These are phyloP conservation scores for Musa beccarii DNA, from an alignment of 176 grass and related monocot genomes.

Conservation along the genomic window DNA sequence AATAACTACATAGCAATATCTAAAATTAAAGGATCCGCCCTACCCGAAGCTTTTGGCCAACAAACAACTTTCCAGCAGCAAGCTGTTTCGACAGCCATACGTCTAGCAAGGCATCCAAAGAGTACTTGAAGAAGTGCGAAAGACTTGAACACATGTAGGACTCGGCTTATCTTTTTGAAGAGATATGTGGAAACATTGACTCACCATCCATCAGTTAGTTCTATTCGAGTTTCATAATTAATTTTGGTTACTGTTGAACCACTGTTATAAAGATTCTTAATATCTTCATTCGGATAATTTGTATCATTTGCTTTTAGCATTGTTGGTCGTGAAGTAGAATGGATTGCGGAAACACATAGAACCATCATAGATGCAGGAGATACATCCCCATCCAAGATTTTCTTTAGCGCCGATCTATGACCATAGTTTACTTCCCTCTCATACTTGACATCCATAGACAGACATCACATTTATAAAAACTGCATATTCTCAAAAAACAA, in stretches of 20 bases:
- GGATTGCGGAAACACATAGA: conserved; percentile 81
- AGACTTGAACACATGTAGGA: background rate
- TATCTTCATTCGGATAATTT: conserved; percentile 22
- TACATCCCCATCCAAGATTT: conserved; percentile 82
- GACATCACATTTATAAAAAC: conserved; percentile 20
- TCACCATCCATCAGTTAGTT: conserved; percentile 92
- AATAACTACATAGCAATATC: background rate
- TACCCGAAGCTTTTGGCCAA: conserved; percentile 98
- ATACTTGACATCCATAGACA: conserved; percentile 44
- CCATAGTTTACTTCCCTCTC: conserved; percentile 86
- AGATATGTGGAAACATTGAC: conserved; percentile 16
- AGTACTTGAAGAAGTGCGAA: conserved; percentile 46
- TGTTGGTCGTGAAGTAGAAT: conserved; percentile 36
- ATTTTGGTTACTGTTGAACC: conserved; percentile 24
- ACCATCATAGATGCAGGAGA: conserved; percentile 85
- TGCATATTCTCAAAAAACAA: conserved; percentile 17
- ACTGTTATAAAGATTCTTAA: conserved; percentile 14
- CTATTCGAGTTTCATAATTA: conserved; percentile 39
- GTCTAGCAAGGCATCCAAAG: conserved; percentile 65
- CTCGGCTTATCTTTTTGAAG: background rate
- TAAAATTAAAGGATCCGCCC: background rate
- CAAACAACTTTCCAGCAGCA: conserved; percentile 60
- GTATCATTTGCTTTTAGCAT: conserved; percentile 25
- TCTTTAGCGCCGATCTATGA: conserved; percentile 82
- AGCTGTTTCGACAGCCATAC: conserved; percentile 55